A percentile compares a stretch with the other conserved stretches of the same genome.
phyloP scores from a whole-genome alignment of 441 rosid genomes.

The Geranium incanum region DNA sequence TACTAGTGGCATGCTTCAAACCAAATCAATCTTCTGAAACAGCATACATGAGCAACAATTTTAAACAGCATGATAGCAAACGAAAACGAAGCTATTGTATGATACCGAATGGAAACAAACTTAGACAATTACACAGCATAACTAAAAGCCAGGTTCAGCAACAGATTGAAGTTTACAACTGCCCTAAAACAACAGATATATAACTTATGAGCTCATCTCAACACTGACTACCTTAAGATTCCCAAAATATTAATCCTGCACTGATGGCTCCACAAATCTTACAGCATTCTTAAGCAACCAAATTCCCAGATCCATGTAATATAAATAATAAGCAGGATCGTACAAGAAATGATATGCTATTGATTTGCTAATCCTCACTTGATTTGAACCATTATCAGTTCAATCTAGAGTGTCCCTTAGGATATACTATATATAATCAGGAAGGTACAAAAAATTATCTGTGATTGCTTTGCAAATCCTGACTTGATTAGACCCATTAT shows the following conservation, averaged over 20 bases:
- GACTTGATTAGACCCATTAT: conserved; percentile 8
- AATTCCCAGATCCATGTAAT: background rate
- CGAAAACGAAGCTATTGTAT: background rate
- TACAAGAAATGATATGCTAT: background rate
- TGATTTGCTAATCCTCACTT: background rate
- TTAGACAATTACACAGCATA: background rate
- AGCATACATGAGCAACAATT: background rate
- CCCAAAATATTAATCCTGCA: background rate
- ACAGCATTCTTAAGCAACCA: background rate
- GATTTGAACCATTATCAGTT: background rate
- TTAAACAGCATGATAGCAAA: background rate
- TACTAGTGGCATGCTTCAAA: conserved; percentile 2
- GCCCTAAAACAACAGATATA: conserved; percentile 5
- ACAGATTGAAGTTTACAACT: background rate
- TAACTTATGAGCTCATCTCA: background rate
- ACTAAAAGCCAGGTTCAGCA: background rate
- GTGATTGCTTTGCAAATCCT: background rate
- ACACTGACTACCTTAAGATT: background rate
- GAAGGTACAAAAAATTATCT: background rate
- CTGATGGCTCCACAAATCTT: background rate
- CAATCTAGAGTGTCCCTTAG: background rate
- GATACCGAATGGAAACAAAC: background rate
- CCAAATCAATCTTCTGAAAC: conserved; percentile 2
- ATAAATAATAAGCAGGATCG: background rate
- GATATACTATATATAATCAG: background rate